phyloP scores from a whole-genome alignment of 306 rosid species.

The Coriaria nepalensis region DNA sequence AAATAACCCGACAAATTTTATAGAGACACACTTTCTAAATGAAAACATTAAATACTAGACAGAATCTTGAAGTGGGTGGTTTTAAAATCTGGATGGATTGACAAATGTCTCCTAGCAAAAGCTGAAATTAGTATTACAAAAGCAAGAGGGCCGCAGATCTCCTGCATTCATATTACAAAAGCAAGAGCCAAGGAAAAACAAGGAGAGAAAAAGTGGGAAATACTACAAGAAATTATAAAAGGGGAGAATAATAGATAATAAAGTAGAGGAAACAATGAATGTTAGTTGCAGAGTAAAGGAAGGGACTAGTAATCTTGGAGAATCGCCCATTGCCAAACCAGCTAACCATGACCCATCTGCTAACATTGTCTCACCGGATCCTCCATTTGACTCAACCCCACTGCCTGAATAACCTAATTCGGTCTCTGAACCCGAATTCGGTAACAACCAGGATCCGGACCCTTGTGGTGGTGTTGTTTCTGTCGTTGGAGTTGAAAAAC shows the following conservation, averaged over 20 bases:
- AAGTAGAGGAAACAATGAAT: constrained; percentile 1
- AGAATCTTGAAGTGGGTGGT: constrained; percentile 29
- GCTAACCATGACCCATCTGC: constrained; percentile 86
- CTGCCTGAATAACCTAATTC: constrained; percentile 4
- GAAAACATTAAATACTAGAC: constrained; percentile 12
- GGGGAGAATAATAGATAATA: constrained; percentile 17
- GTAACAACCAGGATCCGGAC: constrained; percentile 13
- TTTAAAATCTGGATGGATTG: constrained; percentile 37
- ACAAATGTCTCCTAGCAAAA: constrained; percentile 30
- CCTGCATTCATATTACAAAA: constrained; percentile 33
- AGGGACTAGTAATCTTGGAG: constrained; percentile 21
- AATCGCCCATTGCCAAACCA: constrained; percentile 94
- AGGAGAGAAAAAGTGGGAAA: neutral
- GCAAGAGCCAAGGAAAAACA: constrained; percentile 12
- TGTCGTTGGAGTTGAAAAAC: constrained; percentile 30
- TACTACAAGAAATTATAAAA: constrained; percentile 21
- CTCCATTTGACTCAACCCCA: constrained; percentile 5
- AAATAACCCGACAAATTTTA: too few species aligned
- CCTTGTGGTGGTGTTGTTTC: constrained; percentile 15
- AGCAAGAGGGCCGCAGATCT: constrained; percentile 18
- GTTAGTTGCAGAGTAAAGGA: constrained; percentile 9
- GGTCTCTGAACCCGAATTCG: constrained; percentile 9
- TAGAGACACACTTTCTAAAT: too few species aligned
- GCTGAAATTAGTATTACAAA: constrained; percentile 28
- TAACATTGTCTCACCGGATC: constrained; percentile 23